A percentile compares a stretch with the other conserved stretches of the same genome.
Evolutionary conservation across 2,329 filamentous ascomycete genomes (phyloP).

Genomic region (Ophiocordyceps sinensis): DNA sequence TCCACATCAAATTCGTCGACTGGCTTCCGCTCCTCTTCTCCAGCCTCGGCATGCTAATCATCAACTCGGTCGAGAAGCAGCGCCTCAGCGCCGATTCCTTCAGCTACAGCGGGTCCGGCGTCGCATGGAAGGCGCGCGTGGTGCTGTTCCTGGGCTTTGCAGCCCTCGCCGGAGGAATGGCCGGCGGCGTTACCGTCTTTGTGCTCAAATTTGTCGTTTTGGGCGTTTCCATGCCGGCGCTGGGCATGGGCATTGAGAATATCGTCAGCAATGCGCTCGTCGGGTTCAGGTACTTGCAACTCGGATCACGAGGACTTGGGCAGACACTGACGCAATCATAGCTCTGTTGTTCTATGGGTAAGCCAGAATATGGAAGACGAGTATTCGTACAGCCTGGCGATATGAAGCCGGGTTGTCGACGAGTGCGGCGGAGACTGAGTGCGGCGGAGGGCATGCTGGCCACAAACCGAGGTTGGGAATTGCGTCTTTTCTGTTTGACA

Average conservation of each 20-base stretch:
- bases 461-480: too few species aligned
- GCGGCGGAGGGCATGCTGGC: too few species aligned
- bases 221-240: constrained; percentile 41
- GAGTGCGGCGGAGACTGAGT: too few species aligned
- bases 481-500: too few species aligned
- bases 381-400: constrained; percentile 52
- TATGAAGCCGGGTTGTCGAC: constrained; percentile 12
- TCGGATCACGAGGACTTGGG: too few species aligned
- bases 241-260: constrained; percentile 52
- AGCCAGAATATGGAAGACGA: constrained; percentile 63
- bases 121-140: constrained; percentile 55
- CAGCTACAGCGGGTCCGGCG: constrained; percentile 45
- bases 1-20: constrained; percentile 53
- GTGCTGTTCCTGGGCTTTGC: constrained; percentile 55
- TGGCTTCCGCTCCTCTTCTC: constrained; percentile 57
- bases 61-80: constrained; percentile 55
- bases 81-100: constrained; percentile 49
- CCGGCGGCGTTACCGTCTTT: constrained; percentile 53
- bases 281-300: constrained; percentile 33
- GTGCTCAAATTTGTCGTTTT: constrained; percentile 50
- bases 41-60: constrained; percentile 54
- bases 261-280: constrained; percentile 51
- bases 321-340: constrained; percentile 9
- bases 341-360: constrained; percentile 51
- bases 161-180: constrained; percentile 51